A percentile compares a stretch with the other conserved stretches of the same genome.
These are phyloP conservation scores for Colletotrichum liriopes DNA, from an alignment of 2,329 filamentous ascomycete genomes.

Conservation along the genomic window DNA sequence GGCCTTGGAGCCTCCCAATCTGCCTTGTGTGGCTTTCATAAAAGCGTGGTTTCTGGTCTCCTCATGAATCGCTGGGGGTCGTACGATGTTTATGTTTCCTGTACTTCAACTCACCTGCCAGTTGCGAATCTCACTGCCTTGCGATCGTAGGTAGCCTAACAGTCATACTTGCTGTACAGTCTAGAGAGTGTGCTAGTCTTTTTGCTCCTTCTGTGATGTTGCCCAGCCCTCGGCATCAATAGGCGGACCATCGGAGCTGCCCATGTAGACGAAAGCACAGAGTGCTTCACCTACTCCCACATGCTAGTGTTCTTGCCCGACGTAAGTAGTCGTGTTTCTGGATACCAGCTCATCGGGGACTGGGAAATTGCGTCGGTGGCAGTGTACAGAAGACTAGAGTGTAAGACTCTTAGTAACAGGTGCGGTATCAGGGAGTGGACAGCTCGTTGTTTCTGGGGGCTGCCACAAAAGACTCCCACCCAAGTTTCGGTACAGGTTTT, in stretches of 20 bases:
- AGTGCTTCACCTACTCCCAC: not conserved
- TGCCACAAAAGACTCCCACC: not conserved
- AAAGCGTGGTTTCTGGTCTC: not conserved
- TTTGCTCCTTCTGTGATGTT: too few species aligned
- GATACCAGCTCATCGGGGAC: not conserved
- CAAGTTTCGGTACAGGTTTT: not conserved
- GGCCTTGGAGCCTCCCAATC: not conserved
- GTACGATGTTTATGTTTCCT: not conserved
- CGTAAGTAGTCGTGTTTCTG: not conserved
- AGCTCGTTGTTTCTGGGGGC: not conserved
- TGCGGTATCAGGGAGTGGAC: not conserved
- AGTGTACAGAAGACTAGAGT: too few species aligned
- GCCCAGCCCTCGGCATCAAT: not conserved
- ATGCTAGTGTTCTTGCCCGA: not conserved
- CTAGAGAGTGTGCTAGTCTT: not conserved
- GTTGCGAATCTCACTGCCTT: not conserved
- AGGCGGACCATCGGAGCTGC: not conserved
- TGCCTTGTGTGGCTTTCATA: not conserved
- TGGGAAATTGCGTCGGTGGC: not conserved
- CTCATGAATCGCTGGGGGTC: not conserved
- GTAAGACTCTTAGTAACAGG: not conserved
- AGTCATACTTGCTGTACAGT: not conserved
- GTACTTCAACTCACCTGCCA: not conserved
- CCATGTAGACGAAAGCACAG: not conserved
- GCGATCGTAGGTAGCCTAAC: not conserved